Evolutionary conservation across 768 basidiomycete species (phyloP), one percentile per base, ranked within the genome.

Genomic region (Royoungia palumana): DNA sequence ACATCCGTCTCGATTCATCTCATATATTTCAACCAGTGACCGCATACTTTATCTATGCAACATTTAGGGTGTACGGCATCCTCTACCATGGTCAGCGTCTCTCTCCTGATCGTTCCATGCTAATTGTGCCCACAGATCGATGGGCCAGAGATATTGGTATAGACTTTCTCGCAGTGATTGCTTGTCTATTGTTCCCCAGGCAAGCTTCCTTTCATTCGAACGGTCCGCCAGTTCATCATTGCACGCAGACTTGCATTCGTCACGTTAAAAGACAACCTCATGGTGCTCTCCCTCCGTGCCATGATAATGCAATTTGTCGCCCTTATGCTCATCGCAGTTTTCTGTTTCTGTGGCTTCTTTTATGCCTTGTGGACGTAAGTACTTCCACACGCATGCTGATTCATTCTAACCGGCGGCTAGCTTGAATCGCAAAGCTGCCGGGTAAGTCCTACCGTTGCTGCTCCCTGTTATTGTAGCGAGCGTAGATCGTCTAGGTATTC

Each of bases 361-460:
- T 97, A 96, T 69, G 92, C 91, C 0, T 72, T 97, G 10, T 96
- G 87, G 87, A 96, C 92, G 81, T 93, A 70, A 63, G 92, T 82
- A 2, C 6, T 35, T 43, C 30, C 35, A 14, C 35, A 44, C 27
- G 22, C 25, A 30, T 16, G 40, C n/a, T n/a, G 19, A 47, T 40
- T 32, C 2, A 10, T 4, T 13, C 41, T 64, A 21, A 67, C 43
- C 17, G 21, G 30, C 16, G 4, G 16, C 22, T 55, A 90, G 87
- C 12, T 61, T 89, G 54, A 79, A 81, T 59, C 78, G 81, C 37
- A 82, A 80, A 62, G 66, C 77, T 45, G 77, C 80, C 35, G 72
- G 73, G 82, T 86, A 57, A 48, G 76, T 68, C 41, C 16, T 35
- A 10, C 1, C 11, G 39, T 34, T 25, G 21, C 32, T 20, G 11